Percentiles rank a stretch among this genome's conserved stretches.
phyloP scores from a whole-genome alignment of 768 basidiomycete genomes.

The Dictyophora rubrovolvata region DNA sequence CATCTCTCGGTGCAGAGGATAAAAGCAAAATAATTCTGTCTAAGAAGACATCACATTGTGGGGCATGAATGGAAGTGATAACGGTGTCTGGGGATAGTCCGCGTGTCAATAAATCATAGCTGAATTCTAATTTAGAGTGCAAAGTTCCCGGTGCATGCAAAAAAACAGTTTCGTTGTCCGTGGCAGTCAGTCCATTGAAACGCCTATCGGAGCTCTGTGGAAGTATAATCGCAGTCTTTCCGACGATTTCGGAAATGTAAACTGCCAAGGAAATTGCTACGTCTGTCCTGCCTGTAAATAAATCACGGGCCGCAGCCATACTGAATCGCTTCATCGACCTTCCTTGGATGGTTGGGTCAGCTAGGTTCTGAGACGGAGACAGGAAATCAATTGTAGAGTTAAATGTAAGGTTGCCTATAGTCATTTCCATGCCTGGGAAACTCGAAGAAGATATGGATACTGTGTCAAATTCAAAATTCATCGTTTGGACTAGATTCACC shows the following conservation, averaged over 20 bases:
- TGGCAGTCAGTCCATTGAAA: background rate
- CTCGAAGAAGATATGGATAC: conserved; percentile 42
- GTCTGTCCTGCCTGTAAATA: conserved; percentile 55
- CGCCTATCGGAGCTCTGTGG: background rate
- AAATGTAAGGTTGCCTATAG: conserved; percentile 39
- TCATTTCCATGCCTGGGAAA: conserved; percentile 42
- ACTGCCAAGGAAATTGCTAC: conserved; percentile 39
- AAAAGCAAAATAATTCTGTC: background rate
- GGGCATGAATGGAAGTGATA: background rate
- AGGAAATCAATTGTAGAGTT: conserved; percentile 47
- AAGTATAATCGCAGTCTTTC: background rate
- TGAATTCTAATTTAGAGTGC: background rate
- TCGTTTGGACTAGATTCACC: conserved; percentile 40
- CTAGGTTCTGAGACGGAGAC: conserved; percentile 31
- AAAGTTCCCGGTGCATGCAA: background rate
- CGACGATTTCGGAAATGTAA: conserved; percentile 13
- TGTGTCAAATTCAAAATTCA: conserved; percentile 58
- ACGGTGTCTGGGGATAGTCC: background rate
- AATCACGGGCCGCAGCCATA: conserved; percentile 30
- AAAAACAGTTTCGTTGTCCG: background rate
- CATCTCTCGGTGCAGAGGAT: background rate
- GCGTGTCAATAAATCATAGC: background rate
- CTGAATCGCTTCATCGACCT: conserved; percentile 29
- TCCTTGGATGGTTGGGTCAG: conserved; percentile 14
- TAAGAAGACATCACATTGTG: background rate